These are phyloP conservation scores for Pythium aphanidermatum DNA, from an alignment of 352 stramenopile genomes.

Conservation along the genomic window DNA sequence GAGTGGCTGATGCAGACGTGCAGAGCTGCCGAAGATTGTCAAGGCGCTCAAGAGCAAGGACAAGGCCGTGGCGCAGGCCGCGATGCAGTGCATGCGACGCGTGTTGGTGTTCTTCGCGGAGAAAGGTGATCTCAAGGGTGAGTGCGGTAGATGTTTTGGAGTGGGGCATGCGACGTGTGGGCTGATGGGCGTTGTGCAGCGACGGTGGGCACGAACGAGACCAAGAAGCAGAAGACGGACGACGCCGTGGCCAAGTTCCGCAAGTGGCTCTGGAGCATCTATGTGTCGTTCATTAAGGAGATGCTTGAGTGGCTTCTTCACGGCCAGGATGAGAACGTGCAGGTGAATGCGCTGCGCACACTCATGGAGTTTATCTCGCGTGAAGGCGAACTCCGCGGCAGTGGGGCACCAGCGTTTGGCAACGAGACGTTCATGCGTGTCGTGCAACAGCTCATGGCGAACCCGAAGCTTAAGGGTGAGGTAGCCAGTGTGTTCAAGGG, in stretches of 20 bases:
- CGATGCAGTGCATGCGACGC: conserved; percentile 76
- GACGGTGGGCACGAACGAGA: conserved; percentile 7
- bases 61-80: conserved; percentile 62
- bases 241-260: conserved; percentile 71
- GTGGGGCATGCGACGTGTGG: too few relatives aligned
- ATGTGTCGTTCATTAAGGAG: conserved; percentile 74
- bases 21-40: conserved; percentile 69
- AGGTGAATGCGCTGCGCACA: conserved; percentile 76
- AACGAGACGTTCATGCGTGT: conserved; percentile 83
- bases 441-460: conserved; percentile 55
- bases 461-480: conserved; percentile 74
- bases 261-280: conserved; percentile 81
- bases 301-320: conserved; percentile 72
- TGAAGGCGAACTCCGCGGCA: conserved; percentile 46
- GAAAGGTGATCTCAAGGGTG: conserved; percentile 59
- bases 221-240: conserved; percentile 51
- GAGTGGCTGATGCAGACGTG: neutral
- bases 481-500: conserved; percentile 81
- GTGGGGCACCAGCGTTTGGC: conserved; percentile 40
- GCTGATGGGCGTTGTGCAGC: too few relatives aligned
- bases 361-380: conserved; percentile 86
- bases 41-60: conserved; percentile 66
- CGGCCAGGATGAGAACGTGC: conserved; percentile 52
- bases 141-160: conserved; percentile 8
- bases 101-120: conserved; percentile 80